Percentiles rank a stretch among this genome's conserved stretches.
These are phyloP conservation scores for Stagonosporopsis rhizophila DNA, from an alignment of 2,329 filamentous ascomycete species.

Conservation along the genomic window DNA sequence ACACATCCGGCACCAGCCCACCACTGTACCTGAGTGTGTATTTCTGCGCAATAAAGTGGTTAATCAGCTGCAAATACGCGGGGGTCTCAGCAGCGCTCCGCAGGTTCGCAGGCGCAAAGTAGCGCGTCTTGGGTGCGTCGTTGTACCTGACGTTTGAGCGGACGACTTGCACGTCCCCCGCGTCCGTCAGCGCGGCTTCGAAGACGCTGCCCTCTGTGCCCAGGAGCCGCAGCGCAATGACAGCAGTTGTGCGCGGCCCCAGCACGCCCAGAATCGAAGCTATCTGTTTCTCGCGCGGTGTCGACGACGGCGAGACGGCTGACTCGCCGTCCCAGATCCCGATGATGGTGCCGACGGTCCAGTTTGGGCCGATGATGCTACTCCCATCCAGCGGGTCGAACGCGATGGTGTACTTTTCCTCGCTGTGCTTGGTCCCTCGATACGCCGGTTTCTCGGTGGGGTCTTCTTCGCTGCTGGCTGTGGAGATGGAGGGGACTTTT, in stretches of 20 bases:
- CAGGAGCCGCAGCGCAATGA: slow-evolving; percentile 62
- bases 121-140: slow-evolving; percentile 57
- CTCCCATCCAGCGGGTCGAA: slow-evolving; percentile 71
- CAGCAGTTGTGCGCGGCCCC: slow-evolving; percentile 51
- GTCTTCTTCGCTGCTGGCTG: slow-evolving; percentile 59
- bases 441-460: slow-evolving; percentile 18
- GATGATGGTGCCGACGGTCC: slow-evolving; percentile 62
- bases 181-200: slow-evolving; percentile 57
- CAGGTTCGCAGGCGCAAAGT: slow-evolving; percentile 69
- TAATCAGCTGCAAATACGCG: slow-evolving; percentile 59
- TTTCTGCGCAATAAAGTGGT: slow-evolving; percentile 58
- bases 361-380: slow-evolving; percentile 59
- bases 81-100: slow-evolving; percentile 62
- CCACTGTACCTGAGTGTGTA: slow-evolving; percentile 69
- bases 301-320: slow-evolving; percentile 27
- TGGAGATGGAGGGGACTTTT: slow-evolving; percentile 59
- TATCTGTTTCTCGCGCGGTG: slow-evolving; percentile 33
- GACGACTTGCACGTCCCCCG: slow-evolving; percentile 52
- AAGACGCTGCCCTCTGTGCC: slow-evolving; percentile 55
- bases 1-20: slow-evolving; percentile 67
- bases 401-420: slow-evolving; percentile 63
- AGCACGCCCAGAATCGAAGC: slow-evolving; percentile 45
- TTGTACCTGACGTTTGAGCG: slow-evolving; percentile 52
- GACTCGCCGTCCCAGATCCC: slow-evolving; percentile 58
- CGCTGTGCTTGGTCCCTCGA: neutral